phyloP scores from a whole-genome alignment of 106 monocot genomes.

The Apostasia shenzhenica region DNA sequence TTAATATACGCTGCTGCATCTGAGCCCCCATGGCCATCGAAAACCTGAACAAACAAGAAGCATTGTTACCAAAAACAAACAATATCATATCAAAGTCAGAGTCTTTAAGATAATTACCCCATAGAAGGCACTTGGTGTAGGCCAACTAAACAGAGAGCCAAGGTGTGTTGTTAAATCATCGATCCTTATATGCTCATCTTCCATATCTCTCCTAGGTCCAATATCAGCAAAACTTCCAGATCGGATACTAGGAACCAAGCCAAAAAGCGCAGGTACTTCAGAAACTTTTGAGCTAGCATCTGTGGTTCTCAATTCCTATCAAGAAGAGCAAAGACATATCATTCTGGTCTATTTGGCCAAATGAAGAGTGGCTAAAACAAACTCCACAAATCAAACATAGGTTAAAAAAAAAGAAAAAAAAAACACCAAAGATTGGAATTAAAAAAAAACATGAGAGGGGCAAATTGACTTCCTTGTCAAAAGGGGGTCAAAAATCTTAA shows the following conservation, averaged over 20 bases:
- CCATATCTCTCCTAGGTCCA: constrained; percentile 60
- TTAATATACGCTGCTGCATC: constrained; percentile 78
- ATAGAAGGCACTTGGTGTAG: constrained; percentile 60
- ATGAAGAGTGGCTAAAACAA: too few species aligned
- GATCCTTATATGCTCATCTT: constrained; percentile 73
- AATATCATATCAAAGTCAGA: too few species aligned
- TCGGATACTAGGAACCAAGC: constrained; percentile 46
- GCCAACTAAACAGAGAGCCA: constrained; percentile 36
- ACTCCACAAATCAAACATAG: too few species aligned
- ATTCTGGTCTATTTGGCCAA: too few species aligned
- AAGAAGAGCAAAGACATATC: background rate
- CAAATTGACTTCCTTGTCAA: too few species aligned
- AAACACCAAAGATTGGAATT: too few species aligned
- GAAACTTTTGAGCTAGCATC: constrained; percentile 17
- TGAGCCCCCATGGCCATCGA: constrained; percentile 90
- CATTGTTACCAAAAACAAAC: background rate
- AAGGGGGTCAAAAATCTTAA: too few species aligned
- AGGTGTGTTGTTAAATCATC: constrained; percentile 59
- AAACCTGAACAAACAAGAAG: constrained; percentile 32
- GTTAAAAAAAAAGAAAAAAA: too few species aligned
- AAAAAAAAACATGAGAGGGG: too few species aligned
- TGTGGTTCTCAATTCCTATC: constrained; percentile 35
- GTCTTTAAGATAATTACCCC: constrained; percentile 28
- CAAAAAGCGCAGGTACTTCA: constrained; percentile 2
- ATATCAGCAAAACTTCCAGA: constrained; percentile 64